Percentiles rank a stretch among this genome's conserved stretches.
phyloP scores from a whole-genome alignment of 2,329 filamentous ascomycete species.

The Monosporascus sp. region DNA sequence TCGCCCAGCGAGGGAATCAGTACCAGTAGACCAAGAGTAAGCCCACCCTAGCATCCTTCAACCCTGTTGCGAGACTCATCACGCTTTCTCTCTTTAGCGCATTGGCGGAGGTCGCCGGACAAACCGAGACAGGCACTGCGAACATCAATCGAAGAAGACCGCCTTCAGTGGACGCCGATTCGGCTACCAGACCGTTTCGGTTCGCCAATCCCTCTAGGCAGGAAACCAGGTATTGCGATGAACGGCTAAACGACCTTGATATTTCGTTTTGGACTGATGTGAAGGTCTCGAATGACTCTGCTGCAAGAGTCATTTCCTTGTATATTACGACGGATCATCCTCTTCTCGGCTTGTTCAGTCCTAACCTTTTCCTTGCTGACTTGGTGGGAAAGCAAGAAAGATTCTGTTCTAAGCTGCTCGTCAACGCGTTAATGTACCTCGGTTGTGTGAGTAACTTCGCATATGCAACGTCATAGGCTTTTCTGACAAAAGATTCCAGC shows the following conservation, averaged over 20 bases:
- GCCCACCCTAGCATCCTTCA: not conserved
- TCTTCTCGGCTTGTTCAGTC: conserved; percentile 29
- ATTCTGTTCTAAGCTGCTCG: conserved; percentile 29
- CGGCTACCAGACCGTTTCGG: conserved; percentile 4
- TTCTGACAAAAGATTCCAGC: conserved; percentile 14
- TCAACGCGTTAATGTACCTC: conserved; percentile 29
- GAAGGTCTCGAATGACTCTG: conserved; percentile 21
- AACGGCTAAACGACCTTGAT: conserved; percentile 21
- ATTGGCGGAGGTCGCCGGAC: not conserved
- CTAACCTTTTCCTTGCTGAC: conserved; percentile 28
- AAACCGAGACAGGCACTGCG: not conserved
- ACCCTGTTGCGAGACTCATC: not conserved
- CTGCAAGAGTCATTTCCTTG: conserved; percentile 28
- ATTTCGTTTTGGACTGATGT: conserved; percentile 31
- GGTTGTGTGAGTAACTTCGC: conserved; percentile 24
- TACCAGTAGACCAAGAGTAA: not conserved
- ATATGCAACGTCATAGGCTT: not conserved
- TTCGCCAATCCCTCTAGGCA: conserved; percentile 1
- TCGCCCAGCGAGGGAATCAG: conserved; percentile 2
- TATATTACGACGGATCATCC: conserved; percentile 34
- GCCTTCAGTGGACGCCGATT: not conserved
- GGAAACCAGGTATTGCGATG: conserved; percentile 17
- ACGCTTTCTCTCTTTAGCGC: not conserved
- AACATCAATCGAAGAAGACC: not conserved
- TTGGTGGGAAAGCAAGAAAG: conserved; percentile 16